phyloP scores from a whole-genome alignment of 2,329 filamentous ascomycete genomes.

The Epichloe gansuensis region DNA sequence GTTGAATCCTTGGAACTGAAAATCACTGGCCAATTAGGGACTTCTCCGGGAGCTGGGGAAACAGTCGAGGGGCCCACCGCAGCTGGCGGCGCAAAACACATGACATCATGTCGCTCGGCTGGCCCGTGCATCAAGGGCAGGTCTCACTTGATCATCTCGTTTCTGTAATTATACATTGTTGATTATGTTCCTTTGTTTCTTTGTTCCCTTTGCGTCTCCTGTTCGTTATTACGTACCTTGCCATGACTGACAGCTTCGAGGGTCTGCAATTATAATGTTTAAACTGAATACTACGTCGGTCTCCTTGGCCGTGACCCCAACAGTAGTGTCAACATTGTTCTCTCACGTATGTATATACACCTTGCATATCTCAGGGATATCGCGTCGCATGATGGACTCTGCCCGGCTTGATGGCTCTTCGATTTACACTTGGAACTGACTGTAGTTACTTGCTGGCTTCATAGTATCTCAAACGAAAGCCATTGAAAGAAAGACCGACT shows the following conservation, averaged over 20 bases:
- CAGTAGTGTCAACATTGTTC: slow-evolving; percentile 74
- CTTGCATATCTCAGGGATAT: not conserved
- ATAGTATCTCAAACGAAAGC: slow-evolving; percentile 72
- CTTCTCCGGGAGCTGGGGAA: not conserved
- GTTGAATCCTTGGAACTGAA: not conserved
- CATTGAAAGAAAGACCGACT: slow-evolving; percentile 66
- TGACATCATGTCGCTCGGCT: slow-evolving; percentile 1
- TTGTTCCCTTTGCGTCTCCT: not conserved
- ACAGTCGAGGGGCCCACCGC: not conserved
- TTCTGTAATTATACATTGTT: not conserved
- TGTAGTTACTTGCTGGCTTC: not conserved
- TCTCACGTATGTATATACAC: slow-evolving; percentile 54
- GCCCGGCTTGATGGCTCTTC: not conserved
- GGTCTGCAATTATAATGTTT: slow-evolving; percentile 26
- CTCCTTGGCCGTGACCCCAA: slow-evolving; percentile 73
- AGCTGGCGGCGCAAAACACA: not conserved
- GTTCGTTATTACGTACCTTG: not conserved
- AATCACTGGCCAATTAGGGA: not conserved
- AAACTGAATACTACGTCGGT: slow-evolving; percentile 69
- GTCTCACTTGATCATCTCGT: not conserved
- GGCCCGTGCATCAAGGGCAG: not conserved
- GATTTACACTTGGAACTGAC: not conserved
- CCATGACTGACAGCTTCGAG: not conserved
- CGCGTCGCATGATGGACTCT: not conserved
- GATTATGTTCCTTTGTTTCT: not conserved